Conservation (phyloP, 2,329 filamentous ascomycete genomes). For the Fusarium albidum region DNA sequence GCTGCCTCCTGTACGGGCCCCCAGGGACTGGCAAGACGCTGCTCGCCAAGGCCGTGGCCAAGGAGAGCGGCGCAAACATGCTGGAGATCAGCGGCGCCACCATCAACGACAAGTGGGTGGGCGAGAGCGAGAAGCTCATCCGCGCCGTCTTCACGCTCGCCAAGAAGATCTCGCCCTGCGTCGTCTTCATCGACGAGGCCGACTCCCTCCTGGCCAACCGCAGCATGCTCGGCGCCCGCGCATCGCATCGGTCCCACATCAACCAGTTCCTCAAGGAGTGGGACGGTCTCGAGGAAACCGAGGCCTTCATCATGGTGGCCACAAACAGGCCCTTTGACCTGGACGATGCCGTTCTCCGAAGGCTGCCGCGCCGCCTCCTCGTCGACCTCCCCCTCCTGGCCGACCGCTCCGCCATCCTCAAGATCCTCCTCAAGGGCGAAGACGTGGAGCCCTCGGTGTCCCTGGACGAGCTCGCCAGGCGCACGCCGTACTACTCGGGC, state of each 20-base stretch:
- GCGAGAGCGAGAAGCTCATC: constrained; percentile 96
- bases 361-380: constrained; percentile 75
- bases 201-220: constrained; percentile 90
- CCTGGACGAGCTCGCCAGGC: constrained; percentile 68
- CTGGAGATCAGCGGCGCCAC: constrained; percentile 91
- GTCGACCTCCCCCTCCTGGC: constrained; percentile 74
- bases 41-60: constrained; percentile 73
- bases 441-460: constrained; percentile 67
- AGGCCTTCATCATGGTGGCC: constrained; percentile 97
- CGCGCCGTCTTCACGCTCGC: constrained; percentile 90
- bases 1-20: constrained; percentile 86
- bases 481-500: constrained; percentile 81
- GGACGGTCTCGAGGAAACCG: constrained; percentile 86
- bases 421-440: constrained; percentile 76
- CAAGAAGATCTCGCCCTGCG: constrained; percentile 87
- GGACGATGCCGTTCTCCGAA: constrained; percentile 84
- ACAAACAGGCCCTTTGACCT: constrained; percentile 96
- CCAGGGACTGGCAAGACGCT: constrained; percentile 82
- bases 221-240: constrained; percentile 69
- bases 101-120: constrained; percentile 96
- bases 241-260: constrained; percentile 85
- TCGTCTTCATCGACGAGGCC: constrained; percentile 97
- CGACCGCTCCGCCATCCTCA: constrained; percentile 73
- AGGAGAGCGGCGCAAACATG: constrained; percentile 73
- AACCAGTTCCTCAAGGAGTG: constrained; percentile 97